These are phyloP conservation scores for Vanderwaltozyma verrucispora DNA, from an alignment of 805 yeast genomes.

Conservation along the genomic window DNA sequence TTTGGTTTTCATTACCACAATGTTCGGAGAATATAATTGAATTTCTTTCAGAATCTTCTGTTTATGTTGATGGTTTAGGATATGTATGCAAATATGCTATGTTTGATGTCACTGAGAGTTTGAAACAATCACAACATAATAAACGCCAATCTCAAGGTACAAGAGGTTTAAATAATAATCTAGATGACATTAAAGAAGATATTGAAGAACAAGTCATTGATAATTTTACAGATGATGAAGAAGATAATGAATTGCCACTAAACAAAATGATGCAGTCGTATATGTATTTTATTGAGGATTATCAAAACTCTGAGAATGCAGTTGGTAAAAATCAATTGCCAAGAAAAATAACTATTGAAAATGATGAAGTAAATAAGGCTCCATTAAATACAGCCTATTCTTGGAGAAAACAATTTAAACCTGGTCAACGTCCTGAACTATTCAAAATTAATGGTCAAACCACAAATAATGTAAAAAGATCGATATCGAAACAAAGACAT, in stretches of 20 bases:
- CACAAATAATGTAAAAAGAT: neutral
- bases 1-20: slow-evolving; percentile 73
- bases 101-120: slow-evolving; percentile 62
- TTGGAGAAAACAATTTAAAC: slow-evolving; percentile 28
- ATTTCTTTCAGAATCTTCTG: slow-evolving; percentile 80
- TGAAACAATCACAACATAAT: slow-evolving; percentile 18
- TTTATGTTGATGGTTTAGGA: slow-evolving; percentile 90
- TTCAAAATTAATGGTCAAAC: slow-evolving; percentile 12
- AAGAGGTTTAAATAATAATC: slow-evolving; percentile 1
- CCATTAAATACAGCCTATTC: slow-evolving; percentile 17
- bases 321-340: slow-evolving; percentile 27
- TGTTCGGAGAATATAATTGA: slow-evolving; percentile 71
- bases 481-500: too few species aligned
- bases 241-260: slow-evolving; percentile 28
- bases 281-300: slow-evolving; percentile 77
- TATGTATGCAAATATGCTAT: slow-evolving; percentile 91
- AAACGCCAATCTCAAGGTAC: neutral
- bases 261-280: slow-evolving; percentile 92
- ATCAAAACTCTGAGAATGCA: slow-evolving; percentile 40
- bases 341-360: slow-evolving; percentile 4
- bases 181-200: neutral
- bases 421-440: slow-evolving; percentile 22
- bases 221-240: slow-evolving; percentile 6
- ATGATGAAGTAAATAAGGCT: neutral
- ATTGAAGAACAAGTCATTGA: slow-evolving; percentile 7